Base-by-base conservation (phyloP, 1,284 basidiomycete species). In the Phaffia rhodozyma region DNA sequence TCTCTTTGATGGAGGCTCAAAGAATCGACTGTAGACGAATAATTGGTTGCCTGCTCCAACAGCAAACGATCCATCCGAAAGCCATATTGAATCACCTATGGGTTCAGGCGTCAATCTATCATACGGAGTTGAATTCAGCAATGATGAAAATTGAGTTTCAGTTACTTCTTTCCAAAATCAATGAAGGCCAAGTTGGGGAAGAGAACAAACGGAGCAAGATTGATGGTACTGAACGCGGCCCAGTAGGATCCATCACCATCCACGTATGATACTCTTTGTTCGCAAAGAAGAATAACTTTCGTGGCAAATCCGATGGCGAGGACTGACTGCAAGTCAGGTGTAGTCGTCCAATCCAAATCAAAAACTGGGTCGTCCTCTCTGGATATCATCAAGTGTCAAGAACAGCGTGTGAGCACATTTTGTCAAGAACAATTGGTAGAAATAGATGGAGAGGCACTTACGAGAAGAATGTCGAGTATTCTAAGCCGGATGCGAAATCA, bases 321-420 rank as follows among this genome's bases (percentile, higher is more conserved):
- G 58, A 93, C 89, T 3, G 90, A 92, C 71, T 92, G 88, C 62
- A 83, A 81, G 71, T 91, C 88, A 0, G 87, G 86, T 0, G 90
- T 91, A n/a, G 88, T 86, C 27, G 86, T 87, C 90, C 91, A 93
- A 73, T 92, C 89, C 21, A 94, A 79, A 71, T 91, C 89, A 66
- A 84, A 81, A 59, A 93, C 83, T 1, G 76, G 76, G 66, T 89
- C 86, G 9, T 81, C 80, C 54, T 38, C 63, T 66, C 70, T 68
- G 70, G 60, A 54, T 66, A 16, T 3, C 9, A 7, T 50, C 57
- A 49, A 66, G 53, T 54, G 69, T 71, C 27, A n/a, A 29, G 50
- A 58, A 53, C n/a, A 62, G n/a, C 47, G 48, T 34, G 16, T 20
- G 13, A 50, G 58, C 6, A 57, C 32, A 27, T 51, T n/a, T n/a